phyloP scores from a whole-genome alignment of 208 protist genomes.

The Crithidia expoeki region DNA sequence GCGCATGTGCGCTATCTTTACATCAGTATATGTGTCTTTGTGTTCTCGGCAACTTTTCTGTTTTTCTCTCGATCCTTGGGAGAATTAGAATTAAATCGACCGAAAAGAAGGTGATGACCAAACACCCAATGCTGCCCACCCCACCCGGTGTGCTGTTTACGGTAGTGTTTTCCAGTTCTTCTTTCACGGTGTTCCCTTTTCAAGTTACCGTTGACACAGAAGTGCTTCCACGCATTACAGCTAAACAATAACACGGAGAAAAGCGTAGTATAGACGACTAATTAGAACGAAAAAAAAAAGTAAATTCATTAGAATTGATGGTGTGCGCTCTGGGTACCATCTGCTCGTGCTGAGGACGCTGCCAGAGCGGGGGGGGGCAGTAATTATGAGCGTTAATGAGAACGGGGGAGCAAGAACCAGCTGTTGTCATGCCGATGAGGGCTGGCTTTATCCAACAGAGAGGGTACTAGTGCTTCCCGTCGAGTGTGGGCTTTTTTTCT shows the following conservation, averaged over 20 bases:
- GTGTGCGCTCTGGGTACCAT: too few relatives aligned
- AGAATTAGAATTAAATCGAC: not conserved
- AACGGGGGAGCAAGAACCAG: too few relatives aligned
- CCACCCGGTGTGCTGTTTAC: not conserved
- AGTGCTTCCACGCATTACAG: not conserved
- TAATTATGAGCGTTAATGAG: too few relatives aligned
- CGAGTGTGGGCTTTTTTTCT: too few relatives aligned
- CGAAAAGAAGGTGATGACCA: not conserved
- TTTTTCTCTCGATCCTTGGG: not conserved
- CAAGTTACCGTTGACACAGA: not conserved
- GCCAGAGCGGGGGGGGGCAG: too few relatives aligned
- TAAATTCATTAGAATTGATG: too few relatives aligned
- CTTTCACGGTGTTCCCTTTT: constrained; percentile 2
- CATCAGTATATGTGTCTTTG: not conserved
- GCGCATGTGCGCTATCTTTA: constrained; percentile 10
- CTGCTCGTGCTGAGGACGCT: too few relatives aligned
- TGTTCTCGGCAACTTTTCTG: not conserved
- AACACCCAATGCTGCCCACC: not conserved
- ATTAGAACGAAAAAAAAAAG: not conserved
- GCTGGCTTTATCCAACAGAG: too few relatives aligned
- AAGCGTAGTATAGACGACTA: not conserved
- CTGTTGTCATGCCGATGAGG: too few relatives aligned
- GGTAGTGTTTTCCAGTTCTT: not conserved
- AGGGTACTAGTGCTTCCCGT: too few relatives aligned
- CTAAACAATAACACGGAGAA: not conserved